phyloP scores from a whole-genome alignment of 2,329 filamentous ascomycete genomes.

The Penicillium nordicum region DNA sequence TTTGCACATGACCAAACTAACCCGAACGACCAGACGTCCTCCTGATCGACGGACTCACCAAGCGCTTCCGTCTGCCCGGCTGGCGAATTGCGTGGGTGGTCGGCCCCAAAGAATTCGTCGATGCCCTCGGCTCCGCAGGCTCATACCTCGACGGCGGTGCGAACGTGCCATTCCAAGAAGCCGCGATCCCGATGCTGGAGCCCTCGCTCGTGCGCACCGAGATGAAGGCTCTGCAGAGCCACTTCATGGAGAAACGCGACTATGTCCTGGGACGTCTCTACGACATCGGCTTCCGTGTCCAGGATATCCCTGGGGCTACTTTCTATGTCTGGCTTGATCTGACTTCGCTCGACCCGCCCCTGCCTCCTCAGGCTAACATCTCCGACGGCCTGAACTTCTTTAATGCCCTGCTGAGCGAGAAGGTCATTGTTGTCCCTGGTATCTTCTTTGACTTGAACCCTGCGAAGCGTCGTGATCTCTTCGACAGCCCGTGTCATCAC shows the following conservation, averaged over 20 bases:
- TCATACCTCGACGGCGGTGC: slow-evolving; percentile 93
- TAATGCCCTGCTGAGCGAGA: slow-evolving; percentile 86
- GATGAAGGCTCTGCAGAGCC: slow-evolving; percentile 82
- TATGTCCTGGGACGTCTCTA: slow-evolving; percentile 77
- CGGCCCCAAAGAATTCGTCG: slow-evolving; percentile 93
- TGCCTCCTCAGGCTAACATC: slow-evolving; percentile 64
- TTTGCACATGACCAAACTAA: slow-evolving; percentile 4
- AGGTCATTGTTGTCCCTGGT: slow-evolving; percentile 92
- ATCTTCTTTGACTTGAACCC: slow-evolving; percentile 99
- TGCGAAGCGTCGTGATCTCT: slow-evolving; percentile 80
- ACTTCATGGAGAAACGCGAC: slow-evolving; percentile 92
- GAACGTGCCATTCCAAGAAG: slow-evolving; percentile 93
- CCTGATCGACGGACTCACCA: slow-evolving; percentile 92
- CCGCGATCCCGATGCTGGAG: slow-evolving; percentile 88
- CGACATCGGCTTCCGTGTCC: slow-evolving; percentile 83
- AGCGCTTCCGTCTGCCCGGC: slow-evolving; percentile 91
- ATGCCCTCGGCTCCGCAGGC: slow-evolving; percentile 86
- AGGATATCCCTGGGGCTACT: slow-evolving; percentile 81
- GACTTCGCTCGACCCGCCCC: slow-evolving; percentile 47
- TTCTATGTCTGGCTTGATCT: slow-evolving; percentile 85
- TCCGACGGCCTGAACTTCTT: slow-evolving; percentile 96
- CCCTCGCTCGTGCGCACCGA: slow-evolving; percentile 74
- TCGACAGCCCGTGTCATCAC: slow-evolving; percentile 91
- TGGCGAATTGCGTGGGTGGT: slow-evolving; percentile 97
- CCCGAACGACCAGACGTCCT: slow-evolving; percentile 62